phyloP scores from a whole-genome alignment of 1,284 basidiomycete genomes.

The Tylopilus orsonianus region DNA sequence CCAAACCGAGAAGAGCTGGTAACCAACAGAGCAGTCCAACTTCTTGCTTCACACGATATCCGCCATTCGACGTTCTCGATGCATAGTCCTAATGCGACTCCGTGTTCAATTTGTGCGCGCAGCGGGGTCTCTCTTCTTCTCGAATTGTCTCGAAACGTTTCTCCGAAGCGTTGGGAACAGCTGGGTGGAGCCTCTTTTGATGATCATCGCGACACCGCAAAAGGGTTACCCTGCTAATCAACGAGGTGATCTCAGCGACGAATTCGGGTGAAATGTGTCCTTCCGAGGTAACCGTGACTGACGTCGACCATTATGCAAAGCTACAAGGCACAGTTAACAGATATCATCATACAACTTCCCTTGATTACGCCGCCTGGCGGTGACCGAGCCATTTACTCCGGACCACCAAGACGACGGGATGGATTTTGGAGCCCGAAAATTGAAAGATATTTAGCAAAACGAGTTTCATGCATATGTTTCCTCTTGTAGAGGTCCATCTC shows the following conservation, averaged over 20 bases:
- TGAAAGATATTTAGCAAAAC: neutral
- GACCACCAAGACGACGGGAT: neutral
- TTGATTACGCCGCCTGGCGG: neutral
- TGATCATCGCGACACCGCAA: slow-evolving; percentile 14
- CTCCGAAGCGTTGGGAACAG: slow-evolving; percentile 3
- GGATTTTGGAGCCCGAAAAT: neutral
- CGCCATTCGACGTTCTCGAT: slow-evolving; percentile 14
- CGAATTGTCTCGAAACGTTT: neutral
- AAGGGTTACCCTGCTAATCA: slow-evolving; percentile 10
- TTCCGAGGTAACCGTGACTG: neutral
- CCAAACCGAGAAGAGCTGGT: slow-evolving; percentile 10
- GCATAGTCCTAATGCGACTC: slow-evolving; percentile 7
- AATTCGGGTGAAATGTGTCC: neutral
- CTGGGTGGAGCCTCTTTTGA: neutral
- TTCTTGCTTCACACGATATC: slow-evolving; percentile 5
- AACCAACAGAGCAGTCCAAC: neutral
- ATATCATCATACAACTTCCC: slow-evolving; percentile 8
- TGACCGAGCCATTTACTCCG: neutral
- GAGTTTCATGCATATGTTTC: too few species aligned
- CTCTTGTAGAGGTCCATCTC: too few species aligned
- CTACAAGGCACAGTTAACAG: neutral
- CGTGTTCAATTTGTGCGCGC: slow-evolving; percentile 1
- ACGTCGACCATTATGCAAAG: neutral
- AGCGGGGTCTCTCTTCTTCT: slow-evolving; percentile 1
- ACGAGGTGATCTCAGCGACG: neutral